A percentile compares a stretch with the other conserved stretches of the same genome.
phyloP scores from a whole-genome alignment of 148 eudicot species.

The Rhododendron griersonianum region DNA sequence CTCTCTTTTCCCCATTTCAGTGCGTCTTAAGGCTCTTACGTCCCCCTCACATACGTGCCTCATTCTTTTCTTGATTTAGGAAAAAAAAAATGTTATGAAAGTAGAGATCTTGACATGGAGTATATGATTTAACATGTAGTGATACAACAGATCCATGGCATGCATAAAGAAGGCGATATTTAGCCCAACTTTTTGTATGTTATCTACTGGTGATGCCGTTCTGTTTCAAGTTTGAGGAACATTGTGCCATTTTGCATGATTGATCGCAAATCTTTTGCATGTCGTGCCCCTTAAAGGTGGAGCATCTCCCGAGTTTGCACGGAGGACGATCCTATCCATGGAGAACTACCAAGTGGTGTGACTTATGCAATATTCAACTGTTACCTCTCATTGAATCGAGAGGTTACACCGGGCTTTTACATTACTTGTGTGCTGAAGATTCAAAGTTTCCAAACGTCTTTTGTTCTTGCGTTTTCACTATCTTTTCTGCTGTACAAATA shows the following conservation, averaged over 20 bases:
- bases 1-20: neutral
- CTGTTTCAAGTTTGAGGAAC: neutral
- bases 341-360: slow-evolving; percentile 86
- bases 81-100: neutral
- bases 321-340: slow-evolving; percentile 56
- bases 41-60: neutral
- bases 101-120: neutral
- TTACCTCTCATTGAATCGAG: too few species aligned
- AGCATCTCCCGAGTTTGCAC: slow-evolving; percentile 66
- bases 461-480: too few species aligned
- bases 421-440: too few species aligned
- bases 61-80: neutral
- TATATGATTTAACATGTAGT: neutral
- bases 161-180: neutral
- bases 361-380: neutral
- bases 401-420: too few species aligned
- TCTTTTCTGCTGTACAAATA: too few species aligned
- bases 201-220: neutral
- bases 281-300: slow-evolving; percentile 77
- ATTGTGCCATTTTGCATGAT: neutral
- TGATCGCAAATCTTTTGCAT: slow-evolving; percentile 23
- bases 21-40: neutral
- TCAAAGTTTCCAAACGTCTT: too few species aligned
- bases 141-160: neutral
- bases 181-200: neutral